A percentile compares a stretch with the other conserved stretches of the same genome.
Conservation (phyloP, 805 yeast species). For the Zygosaccharomyces gambellarensis region DNA sequence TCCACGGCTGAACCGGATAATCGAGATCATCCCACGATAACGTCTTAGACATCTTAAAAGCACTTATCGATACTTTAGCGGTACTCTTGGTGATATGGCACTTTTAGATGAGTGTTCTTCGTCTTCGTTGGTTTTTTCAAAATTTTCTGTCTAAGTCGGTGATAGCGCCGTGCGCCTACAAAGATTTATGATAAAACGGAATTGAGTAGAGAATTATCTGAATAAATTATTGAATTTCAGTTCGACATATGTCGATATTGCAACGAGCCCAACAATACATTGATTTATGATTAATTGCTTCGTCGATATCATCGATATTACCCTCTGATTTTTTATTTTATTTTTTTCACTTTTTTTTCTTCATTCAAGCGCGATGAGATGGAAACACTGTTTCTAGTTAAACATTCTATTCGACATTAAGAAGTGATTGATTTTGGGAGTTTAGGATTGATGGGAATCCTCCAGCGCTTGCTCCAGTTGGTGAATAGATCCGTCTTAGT, state of each 20-base stretch:
- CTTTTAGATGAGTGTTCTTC: not conserved
- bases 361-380: conserved; percentile 2
- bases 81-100: not conserved
- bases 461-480: conserved; percentile 5
- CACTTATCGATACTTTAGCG: not conserved
- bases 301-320: not conserved
- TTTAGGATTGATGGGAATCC: conserved; percentile 5
- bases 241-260: too few species aligned
- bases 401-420: not conserved
- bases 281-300: not conserved
- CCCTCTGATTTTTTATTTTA: not conserved
- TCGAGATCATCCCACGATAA: conserved; percentile 58
- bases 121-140: not conserved
- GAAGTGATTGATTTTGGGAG: not conserved
- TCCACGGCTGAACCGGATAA: conserved; percentile 61
- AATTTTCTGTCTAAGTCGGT: not conserved
- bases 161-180: not conserved
- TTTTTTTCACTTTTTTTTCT: not conserved
- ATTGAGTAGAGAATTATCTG: not conserved
- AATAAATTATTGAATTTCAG: not conserved
- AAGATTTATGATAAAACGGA: not conserved
- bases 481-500: not conserved
- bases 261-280: too few species aligned
- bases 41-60: conserved; percentile 36
- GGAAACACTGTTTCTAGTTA: not conserved